A percentile compares a stretch with the other conserved stretches of the same genome.
Evolutionary conservation across 2,329 filamentous ascomycete genomes (phyloP).

Genomic region (Metarhizium sp.): DNA sequence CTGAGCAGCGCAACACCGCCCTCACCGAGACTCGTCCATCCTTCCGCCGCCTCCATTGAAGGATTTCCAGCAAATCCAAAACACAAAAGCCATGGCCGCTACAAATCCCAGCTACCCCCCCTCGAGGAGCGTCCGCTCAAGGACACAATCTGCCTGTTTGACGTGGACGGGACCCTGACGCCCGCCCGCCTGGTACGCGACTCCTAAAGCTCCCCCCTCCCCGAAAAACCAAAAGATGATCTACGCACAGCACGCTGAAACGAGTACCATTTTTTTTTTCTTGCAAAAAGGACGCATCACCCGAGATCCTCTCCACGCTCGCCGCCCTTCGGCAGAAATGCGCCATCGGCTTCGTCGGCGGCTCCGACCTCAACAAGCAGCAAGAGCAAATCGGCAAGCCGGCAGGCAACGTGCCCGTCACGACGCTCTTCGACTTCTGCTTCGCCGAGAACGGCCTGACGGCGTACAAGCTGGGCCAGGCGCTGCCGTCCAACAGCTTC

Average conservation of each 20-base stretch:
- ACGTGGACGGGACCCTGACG: constrained; percentile 90
- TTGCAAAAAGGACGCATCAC: constrained; percentile 48
- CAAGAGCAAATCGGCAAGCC: constrained; percentile 81
- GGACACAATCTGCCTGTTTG: constrained; percentile 91
- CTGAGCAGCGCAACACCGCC: no score
- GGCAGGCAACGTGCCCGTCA: constrained; percentile 53
- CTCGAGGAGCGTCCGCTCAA: constrained; percentile 78
- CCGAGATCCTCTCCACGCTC: constrained; percentile 78
- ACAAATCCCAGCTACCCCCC: constrained; percentile 47
- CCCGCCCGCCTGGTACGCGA: constrained; percentile 62
- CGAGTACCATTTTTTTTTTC: no score
- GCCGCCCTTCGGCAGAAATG: constrained; percentile 74
- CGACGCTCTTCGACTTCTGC: constrained; percentile 89
- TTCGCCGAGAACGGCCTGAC: constrained; percentile 96
- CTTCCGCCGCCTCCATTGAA: neutral
- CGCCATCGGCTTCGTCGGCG: constrained; percentile 86
- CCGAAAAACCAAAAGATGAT: neutral
- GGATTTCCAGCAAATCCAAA: neutral
- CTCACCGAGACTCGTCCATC: neutral
- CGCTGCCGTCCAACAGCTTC: constrained; percentile 73
- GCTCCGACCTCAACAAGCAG: constrained; percentile 86
- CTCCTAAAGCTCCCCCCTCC: neutral
- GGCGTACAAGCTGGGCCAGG: constrained; percentile 73
- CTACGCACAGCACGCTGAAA: neutral
- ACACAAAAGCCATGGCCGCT: constrained; percentile 28